Percentiles rank a stretch among this genome's conserved stretches.
These are phyloP conservation scores for Chenopodium quinoa DNA, from an alignment of 148 eudicot species.

Conservation along the genomic window DNA sequence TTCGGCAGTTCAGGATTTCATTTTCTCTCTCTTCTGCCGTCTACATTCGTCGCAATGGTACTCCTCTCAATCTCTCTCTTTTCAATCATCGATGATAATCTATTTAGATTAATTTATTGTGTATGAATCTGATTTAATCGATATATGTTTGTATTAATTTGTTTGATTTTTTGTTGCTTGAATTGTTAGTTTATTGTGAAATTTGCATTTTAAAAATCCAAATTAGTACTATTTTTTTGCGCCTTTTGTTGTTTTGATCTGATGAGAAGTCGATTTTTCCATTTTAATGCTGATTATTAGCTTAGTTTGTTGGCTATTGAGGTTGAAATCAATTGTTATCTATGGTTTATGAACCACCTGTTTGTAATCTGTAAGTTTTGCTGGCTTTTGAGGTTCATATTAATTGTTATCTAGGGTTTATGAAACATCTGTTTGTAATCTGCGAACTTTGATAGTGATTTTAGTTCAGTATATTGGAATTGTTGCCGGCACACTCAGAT, in stretches of 20 bases:
- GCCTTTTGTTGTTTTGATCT: not conserved
- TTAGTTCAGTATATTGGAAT: not conserved
- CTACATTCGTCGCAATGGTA: constrained; percentile 22
- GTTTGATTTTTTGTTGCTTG: not conserved
- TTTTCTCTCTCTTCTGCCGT: not conserved
- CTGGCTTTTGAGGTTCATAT: not conserved
- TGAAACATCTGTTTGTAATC: not conserved
- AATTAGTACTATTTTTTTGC: not conserved
- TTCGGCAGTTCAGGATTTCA: not conserved
- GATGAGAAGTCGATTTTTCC: too few species aligned
- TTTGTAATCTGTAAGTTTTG: not conserved
- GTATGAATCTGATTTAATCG: not conserved
- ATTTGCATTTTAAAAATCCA: not conserved
- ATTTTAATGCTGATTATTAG: not conserved
- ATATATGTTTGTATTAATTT: not conserved
- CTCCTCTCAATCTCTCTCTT: not conserved
- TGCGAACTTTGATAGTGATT: not conserved
- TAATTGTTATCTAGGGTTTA: too few species aligned
- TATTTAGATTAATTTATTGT: not conserved
- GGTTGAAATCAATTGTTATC: not conserved
- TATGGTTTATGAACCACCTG: too few species aligned
- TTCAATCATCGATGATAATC: not conserved
- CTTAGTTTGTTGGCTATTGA: not conserved
- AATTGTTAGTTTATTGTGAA: not conserved
- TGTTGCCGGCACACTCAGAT: too few species aligned